These are phyloP conservation scores for Periconia sp. DNA, from an alignment of 2,329 filamentous ascomycete genomes.

Conservation along the genomic window DNA sequence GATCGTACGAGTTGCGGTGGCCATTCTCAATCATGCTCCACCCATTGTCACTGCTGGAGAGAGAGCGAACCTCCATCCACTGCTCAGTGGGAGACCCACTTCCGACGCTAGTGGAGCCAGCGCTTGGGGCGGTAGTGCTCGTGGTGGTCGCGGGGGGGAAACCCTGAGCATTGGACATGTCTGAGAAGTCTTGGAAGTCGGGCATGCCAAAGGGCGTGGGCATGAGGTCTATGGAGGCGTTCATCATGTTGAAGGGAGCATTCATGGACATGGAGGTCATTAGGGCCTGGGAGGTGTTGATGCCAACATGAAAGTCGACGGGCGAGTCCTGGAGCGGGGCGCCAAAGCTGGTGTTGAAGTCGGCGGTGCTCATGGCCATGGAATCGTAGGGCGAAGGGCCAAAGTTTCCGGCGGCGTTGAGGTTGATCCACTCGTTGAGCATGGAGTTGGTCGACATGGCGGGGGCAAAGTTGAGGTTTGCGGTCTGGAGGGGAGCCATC, in stretches of 20 bases:
- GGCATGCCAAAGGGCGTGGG: conserved; percentile 49
- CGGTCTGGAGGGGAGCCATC: conserved; percentile 38
- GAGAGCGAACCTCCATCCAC: conserved; percentile 86
- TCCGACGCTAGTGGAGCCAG: conserved; percentile 40
- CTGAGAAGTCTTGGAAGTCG: conserved; percentile 73
- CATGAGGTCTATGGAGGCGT: conserved; percentile 45
- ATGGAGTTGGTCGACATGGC: conserved; percentile 39
- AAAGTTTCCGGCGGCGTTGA: conserved; percentile 36
- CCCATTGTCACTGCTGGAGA: conserved; percentile 82
- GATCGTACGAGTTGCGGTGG: conserved; percentile 71
- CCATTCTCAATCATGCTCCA: conserved; percentile 78
- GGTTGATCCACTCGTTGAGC: conserved; percentile 49
- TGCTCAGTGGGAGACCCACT: conserved; percentile 74
- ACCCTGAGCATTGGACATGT: conserved; percentile 56
- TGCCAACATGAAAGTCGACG: conserved; percentile 48
- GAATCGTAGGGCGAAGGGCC: conserved; percentile 34
- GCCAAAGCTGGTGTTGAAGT: conserved; percentile 44
- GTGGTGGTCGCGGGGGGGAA: too few species aligned
- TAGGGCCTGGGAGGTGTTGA: conserved; percentile 45
- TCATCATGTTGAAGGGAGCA: conserved; percentile 42
- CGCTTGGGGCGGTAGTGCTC: conserved; percentile 18
- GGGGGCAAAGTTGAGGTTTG: conserved; percentile 33
- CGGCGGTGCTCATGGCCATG: conserved; percentile 36
- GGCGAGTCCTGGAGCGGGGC: conserved; percentile 49
- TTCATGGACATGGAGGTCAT: conserved; percentile 47